Base-by-base conservation (phyloP, 2,329 filamentous ascomycete genomes). In the Pyricularia pennisetigena region DNA sequence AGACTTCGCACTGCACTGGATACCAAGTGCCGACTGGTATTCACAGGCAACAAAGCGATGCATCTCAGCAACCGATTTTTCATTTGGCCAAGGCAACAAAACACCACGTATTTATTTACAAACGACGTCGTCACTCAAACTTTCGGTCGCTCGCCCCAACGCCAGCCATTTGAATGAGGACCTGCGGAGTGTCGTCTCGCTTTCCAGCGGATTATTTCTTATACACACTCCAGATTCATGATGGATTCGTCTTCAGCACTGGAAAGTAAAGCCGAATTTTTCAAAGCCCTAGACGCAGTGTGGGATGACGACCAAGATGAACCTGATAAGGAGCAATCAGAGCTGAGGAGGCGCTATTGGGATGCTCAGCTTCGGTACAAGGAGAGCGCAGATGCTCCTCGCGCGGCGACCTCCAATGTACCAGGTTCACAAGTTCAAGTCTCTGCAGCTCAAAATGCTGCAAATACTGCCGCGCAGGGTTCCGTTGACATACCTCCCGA, bases 181-280 rank as follows among this genome's bases (percentile, higher is more conserved):
- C 20, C 5, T 54, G 41, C 16, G 8, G 3, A 7, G 16, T 54
- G 20, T 54, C 41, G n/a, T 54, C 41, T 54, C 41, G 12, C 57
- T 26, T 28, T 24, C 14, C 57, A 61, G 23, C 20, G 23, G 5
- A 61, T 28, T 4, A 4, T 29, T 6, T 29, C 8, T 7, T 12
- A 28, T 1, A 14, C 20, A 20, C 59, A 28, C 2, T 4, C 8
- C 14, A 57, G 24, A n/a, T n/a, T 6, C 54, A 70, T 61, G 3
- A 72, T 72, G 71, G 61, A 30, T 28, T 69, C 66, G 20, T 32
- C 54, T 20, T 66, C 70, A 26, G 20, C 57, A 16, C 68, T 73
- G 4, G 41, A 68, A 23, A 80, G 82, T 49, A 86, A 86, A 72
- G 64, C 74, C 26, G 79, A 77, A 0, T 83, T 82, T 70, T 86